These are phyloP conservation scores for Platismatia glauca DNA, from an alignment of 495 filamentous ascomycete genomes.

Conservation along the genomic window DNA sequence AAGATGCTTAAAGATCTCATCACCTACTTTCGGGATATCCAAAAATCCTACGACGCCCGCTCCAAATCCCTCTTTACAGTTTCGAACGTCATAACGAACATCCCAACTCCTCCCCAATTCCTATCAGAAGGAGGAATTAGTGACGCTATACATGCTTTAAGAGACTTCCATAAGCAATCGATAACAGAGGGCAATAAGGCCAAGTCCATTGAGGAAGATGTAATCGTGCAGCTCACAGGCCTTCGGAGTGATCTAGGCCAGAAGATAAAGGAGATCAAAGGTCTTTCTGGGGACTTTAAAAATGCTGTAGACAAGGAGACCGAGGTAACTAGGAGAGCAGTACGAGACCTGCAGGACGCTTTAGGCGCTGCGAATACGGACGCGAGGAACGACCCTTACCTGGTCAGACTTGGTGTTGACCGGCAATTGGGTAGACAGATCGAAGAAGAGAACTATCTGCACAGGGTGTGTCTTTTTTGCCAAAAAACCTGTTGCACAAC, in stretches of 20 bases:
- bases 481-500: constrained; percentile 3
- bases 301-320: constrained; percentile 56
- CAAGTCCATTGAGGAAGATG: constrained; percentile 79
- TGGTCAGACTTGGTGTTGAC: constrained; percentile 75
- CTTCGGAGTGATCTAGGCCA: constrained; percentile 80
- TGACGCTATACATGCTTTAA: constrained; percentile 73
- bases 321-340: constrained; percentile 51
- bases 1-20: constrained; percentile 94
- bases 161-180: constrained; percentile 74
- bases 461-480: constrained; percentile 52
- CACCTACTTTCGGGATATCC: constrained; percentile 86
- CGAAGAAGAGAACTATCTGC: constrained; percentile 94
- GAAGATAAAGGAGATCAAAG: constrained; percentile 98
- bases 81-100: constrained; percentile 74
- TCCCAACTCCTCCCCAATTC: constrained; percentile 60
- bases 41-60: constrained; percentile 79
- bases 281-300: constrained; percentile 85
- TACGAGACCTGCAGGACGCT: constrained; percentile 72
- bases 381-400: constrained; percentile 78
- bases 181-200: constrained; percentile 80
- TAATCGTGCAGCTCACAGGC: constrained; percentile 77
- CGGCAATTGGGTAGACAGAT: constrained; percentile 84
- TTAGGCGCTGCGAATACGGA: constrained; percentile 70
- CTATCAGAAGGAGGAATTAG: constrained; percentile 70
- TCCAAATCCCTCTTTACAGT: constrained; percentile 76